phyloP scores from a whole-genome alignment of 2,329 filamentous ascomycete genomes.

The Diaporthe sp. region DNA sequence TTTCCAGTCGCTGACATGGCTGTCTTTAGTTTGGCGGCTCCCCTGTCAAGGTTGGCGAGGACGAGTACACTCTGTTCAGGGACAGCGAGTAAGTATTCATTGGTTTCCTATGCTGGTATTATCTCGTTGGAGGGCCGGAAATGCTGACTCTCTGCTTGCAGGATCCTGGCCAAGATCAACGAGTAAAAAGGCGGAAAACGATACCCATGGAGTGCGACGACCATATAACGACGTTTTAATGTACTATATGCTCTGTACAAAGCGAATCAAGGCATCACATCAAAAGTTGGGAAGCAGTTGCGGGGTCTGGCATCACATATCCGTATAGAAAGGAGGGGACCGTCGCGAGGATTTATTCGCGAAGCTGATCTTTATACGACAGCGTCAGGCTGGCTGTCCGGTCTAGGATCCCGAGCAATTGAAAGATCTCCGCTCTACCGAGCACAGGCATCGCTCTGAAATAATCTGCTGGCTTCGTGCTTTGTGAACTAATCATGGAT shows the following conservation, averaged over 20 bases:
- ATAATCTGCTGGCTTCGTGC: neutral
- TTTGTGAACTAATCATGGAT: neutral
- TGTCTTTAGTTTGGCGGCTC: constrained; percentile 83
- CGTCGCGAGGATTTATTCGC: neutral
- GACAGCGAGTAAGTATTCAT: constrained; percentile 88
- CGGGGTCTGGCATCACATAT: constrained; percentile 25
- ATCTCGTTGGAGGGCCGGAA: neutral
- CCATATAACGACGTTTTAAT: constrained; percentile 39
- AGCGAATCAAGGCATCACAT: constrained; percentile 37
- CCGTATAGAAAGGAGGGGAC: constrained; percentile 26
- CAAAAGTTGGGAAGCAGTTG: constrained; percentile 32
- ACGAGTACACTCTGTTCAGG: constrained; percentile 95
- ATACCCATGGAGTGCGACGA: constrained; percentile 36
- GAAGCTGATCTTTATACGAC: neutral
- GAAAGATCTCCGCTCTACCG: constrained; percentile 22
- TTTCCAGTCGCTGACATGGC: constrained; percentile 39
- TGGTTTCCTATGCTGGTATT: constrained; percentile 1
- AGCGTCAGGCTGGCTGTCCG: constrained; percentile 7
- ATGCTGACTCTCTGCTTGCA: constrained; percentile 50
- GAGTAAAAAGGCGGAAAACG: constrained; percentile 72
- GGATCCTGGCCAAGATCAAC: constrained; percentile 98
- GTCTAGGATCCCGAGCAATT: constrained; percentile 17
- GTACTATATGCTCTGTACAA: constrained; percentile 40
- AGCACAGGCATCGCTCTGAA: neutral
- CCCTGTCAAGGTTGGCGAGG: constrained; percentile 96